These are phyloP conservation scores for Candida labiduridarum DNA, from an alignment of 1,139 yeast species.

Conservation along the genomic window DNA sequence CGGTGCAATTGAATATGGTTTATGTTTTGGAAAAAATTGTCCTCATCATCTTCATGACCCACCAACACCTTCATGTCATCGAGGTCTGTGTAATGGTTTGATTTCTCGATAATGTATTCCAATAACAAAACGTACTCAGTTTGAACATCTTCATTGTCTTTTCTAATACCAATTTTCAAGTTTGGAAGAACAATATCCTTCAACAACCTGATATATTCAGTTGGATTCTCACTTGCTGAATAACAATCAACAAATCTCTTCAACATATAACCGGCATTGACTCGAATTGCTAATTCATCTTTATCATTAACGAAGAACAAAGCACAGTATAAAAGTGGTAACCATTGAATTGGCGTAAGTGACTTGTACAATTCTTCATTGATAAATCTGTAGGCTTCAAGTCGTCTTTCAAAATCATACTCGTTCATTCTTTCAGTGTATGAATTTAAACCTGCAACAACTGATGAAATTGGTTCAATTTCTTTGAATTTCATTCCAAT, in stretches of 20 bases:
- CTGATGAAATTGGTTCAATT: conserved; percentile 45
- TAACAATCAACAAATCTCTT: conserved; percentile 66
- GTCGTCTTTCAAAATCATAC: conserved; percentile 76
- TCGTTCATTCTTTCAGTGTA: conserved; percentile 69
- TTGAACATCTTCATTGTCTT: conserved; percentile 61
- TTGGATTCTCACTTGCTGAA: conserved; percentile 33
- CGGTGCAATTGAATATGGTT: conserved; percentile 84
- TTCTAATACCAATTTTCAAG: conserved; percentile 69
- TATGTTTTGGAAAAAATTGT: conserved; percentile 79
- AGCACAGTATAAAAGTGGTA: conserved; percentile 70
- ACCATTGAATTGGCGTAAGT: conserved; percentile 68
- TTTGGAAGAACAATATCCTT: conserved; percentile 65
- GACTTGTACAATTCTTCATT: conserved; percentile 55
- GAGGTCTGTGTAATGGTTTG: conserved; percentile 55
- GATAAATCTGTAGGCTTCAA: conserved; percentile 65
- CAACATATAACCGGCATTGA: conserved; percentile 71
- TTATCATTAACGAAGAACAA: conserved; percentile 76
- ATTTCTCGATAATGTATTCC: conserved; percentile 59
- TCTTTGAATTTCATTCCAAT: conserved; percentile 58
- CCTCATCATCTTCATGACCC: conserved; percentile 71
- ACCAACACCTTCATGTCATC: conserved; percentile 65
- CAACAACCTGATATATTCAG: conserved; percentile 46
- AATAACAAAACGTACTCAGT: conserved; percentile 70
- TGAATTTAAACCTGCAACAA: conserved; percentile 70
- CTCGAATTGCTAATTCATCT: conserved; percentile 78